A percentile compares a stretch with the other conserved stretches of the same genome.
These are phyloP conservation scores for Yarrowia alimentaria DNA, from an alignment of 805 yeast genomes.

Conservation along the genomic window DNA sequence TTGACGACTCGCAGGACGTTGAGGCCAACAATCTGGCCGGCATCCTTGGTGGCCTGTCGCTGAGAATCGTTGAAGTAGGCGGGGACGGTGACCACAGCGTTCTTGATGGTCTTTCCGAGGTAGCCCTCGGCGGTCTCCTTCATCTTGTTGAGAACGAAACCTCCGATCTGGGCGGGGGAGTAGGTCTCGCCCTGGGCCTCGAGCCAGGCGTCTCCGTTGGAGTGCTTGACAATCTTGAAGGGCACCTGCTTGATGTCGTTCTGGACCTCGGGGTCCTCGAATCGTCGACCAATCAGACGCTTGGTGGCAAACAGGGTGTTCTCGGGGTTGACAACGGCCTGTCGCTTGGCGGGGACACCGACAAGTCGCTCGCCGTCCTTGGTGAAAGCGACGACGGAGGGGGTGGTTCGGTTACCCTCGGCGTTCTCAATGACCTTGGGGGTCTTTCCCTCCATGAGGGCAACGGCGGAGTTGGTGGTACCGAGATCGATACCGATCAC, in stretches of 20 bases:
- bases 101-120: conserved; percentile 80
- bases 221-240: conserved; percentile 83
- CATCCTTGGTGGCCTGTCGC: conserved; percentile 93
- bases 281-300: conserved; percentile 91
- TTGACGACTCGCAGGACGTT: conserved; percentile 86
- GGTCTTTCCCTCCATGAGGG: conserved; percentile 72
- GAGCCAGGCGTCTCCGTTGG: conserved; percentile 95
- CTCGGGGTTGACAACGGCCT: conserved; percentile 90
- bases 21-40: conserved; percentile 95
- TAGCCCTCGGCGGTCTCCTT: conserved; percentile 96
- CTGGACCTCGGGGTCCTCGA: conserved; percentile 85
- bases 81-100: conserved; percentile 90
- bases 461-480: conserved; percentile 88
- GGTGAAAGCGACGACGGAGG: conserved; percentile 93
- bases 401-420: conserved; percentile 80
- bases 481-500: conserved; percentile 87
- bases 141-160: conserved; percentile 91
- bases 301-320: conserved; percentile 94
- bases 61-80: conserved; percentile 90
- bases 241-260: conserved; percentile 86
- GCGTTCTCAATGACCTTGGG: conserved; percentile 78
- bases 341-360: conserved; percentile 95
- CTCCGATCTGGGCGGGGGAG: conserved; percentile 96
- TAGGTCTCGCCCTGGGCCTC: conserved; percentile 83
- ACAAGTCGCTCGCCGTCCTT: conserved; percentile 87